These are phyloP conservation scores for Chaetomium olivaceum DNA, from an alignment of 2,329 filamentous ascomycete species.

Conservation along the genomic window DNA sequence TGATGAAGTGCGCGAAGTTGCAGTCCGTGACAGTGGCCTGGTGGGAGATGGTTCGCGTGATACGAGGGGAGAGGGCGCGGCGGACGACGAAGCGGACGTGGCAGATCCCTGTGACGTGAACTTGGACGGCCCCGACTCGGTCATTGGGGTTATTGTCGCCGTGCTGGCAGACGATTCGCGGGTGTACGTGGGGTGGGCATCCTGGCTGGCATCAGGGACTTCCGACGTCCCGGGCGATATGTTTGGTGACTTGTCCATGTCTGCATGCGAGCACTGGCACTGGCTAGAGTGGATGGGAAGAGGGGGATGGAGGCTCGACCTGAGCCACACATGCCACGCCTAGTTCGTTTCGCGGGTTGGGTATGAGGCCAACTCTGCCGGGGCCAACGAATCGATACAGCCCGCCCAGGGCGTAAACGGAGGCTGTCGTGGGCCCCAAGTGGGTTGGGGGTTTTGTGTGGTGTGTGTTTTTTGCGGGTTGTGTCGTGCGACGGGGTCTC, in stretches of 20 bases:
- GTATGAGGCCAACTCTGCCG: conserved; percentile 22
- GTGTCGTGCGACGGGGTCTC: conserved; percentile 15
- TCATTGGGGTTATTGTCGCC: conserved; percentile 33
- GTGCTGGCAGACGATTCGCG: conserved; percentile 35
- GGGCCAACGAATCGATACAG: conserved; percentile 28
- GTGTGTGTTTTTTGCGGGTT: background rate
- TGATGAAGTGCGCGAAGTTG: conserved; percentile 35
- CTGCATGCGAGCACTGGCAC: conserved; percentile 30
- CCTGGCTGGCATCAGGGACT: conserved; percentile 22
- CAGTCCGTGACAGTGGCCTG: conserved; percentile 41
- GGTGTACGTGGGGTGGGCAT: conserved; percentile 32
- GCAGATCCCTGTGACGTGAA: conserved; percentile 30
- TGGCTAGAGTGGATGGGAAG: conserved; percentile 24
- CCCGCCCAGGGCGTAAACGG: conserved; percentile 23
- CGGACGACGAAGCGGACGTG: conserved; percentile 35
- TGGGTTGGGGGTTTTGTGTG: background rate
- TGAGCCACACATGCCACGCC: conserved; percentile 34
- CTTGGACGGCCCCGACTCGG: conserved; percentile 32
- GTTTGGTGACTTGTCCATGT: conserved; percentile 42
- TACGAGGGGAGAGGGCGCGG: conserved; percentile 37
- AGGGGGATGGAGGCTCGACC: conserved; percentile 33
- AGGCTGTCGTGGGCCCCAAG: conserved; percentile 14
- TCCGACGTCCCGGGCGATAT: conserved; percentile 36
- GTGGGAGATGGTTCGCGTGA: conserved; percentile 52
- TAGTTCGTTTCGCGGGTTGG: conserved; percentile 26